Percentiles rank a stretch among this genome's conserved stretches.
Conservation (phyloP, 768 basidiomycete genomes). For the Butyriboletus loyo region DNA sequence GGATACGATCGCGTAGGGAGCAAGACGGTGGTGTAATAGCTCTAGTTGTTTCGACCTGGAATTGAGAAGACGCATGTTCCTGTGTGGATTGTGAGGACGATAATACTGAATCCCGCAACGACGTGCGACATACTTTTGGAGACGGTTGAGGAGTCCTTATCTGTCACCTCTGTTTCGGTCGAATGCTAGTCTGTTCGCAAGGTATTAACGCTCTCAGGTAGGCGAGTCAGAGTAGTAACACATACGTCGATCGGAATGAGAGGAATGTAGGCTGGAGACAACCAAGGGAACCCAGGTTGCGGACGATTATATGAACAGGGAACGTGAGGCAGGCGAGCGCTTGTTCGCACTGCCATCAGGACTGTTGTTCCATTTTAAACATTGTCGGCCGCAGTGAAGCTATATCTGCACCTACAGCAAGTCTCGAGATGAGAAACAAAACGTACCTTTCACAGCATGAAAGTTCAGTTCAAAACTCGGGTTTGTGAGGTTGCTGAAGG, state of each 20-base stretch:
- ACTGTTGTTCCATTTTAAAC: neutral
- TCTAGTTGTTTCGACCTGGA: conserved; percentile 15
- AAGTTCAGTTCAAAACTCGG: neutral
- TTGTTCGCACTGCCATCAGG: neutral
- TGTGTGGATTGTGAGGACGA: neutral
- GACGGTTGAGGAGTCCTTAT: neutral
- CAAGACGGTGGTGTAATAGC: neutral
- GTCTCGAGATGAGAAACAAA: neutral
- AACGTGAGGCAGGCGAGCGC: conserved; percentile 6
- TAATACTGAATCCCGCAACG: neutral
- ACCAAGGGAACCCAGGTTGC: neutral
- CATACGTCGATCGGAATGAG: neutral
- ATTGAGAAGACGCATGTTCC: conserved; percentile 25
- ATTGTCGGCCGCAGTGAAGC: neutral
- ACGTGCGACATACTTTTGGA: conserved; percentile 3
- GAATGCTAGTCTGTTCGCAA: neutral
- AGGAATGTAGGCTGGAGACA: neutral
- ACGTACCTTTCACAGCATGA: neutral
- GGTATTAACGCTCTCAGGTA: too few species aligned
- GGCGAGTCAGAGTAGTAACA: neutral
- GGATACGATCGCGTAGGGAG: conserved; percentile 26
- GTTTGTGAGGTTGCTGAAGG: neutral
- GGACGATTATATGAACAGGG: neutral
- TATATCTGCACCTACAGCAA: neutral
- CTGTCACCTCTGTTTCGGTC: neutral